phyloP scores from a whole-genome alignment of 805 yeast genomes.

The Ogataea siamensis region DNA sequence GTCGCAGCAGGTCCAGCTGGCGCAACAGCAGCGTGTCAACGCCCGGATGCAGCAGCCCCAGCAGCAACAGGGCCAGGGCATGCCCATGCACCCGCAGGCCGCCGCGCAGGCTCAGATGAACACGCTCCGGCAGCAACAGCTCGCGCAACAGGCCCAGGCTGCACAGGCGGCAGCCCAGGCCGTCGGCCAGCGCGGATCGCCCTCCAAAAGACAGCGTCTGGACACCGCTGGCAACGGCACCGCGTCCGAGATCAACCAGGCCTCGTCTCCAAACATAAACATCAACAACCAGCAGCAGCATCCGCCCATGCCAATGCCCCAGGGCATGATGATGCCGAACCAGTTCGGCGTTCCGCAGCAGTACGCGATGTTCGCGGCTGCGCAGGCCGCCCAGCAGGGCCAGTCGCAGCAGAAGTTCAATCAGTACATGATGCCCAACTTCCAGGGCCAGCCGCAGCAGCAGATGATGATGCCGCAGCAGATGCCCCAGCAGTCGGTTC shows the following conservation, averaged over 20 bases:
- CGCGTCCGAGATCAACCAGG: conserved; percentile 14
- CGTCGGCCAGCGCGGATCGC: conserved; percentile 22
- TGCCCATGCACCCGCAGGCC: conserved; percentile 25
- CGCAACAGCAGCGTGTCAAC: conserved; percentile 17
- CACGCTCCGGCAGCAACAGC: conserved; percentile 27
- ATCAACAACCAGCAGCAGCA: conserved; percentile 17
- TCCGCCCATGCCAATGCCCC: conserved; percentile 27
- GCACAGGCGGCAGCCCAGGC: conserved; percentile 28
- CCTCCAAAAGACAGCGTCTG: conserved; percentile 28
- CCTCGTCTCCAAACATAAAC: conserved; percentile 13
- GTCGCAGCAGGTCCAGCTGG: conserved; percentile 13
- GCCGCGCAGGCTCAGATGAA: conserved; percentile 31
- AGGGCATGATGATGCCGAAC: conserved; percentile 31
- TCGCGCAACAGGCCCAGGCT: conserved; percentile 21
- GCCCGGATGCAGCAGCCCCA: conserved; percentile 16
- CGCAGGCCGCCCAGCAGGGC: conserved; percentile 24
- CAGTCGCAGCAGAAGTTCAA: conserved; percentile 24
- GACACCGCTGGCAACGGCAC: conserved; percentile 18
- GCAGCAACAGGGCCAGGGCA: conserved; percentile 20
- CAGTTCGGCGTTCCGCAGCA: conserved; percentile 32
- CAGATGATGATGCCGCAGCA: conserved; percentile 27
- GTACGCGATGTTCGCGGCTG: conserved; percentile 29
- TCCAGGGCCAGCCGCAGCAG: conserved; percentile 26
- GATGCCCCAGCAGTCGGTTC: conserved; percentile 22
- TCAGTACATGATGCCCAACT: conserved; percentile 29